Evolutionary conservation across 495 filamentous ascomycete genomes (phyloP).

Genomic region (Friedmanniomyces endolithicus): DNA sequence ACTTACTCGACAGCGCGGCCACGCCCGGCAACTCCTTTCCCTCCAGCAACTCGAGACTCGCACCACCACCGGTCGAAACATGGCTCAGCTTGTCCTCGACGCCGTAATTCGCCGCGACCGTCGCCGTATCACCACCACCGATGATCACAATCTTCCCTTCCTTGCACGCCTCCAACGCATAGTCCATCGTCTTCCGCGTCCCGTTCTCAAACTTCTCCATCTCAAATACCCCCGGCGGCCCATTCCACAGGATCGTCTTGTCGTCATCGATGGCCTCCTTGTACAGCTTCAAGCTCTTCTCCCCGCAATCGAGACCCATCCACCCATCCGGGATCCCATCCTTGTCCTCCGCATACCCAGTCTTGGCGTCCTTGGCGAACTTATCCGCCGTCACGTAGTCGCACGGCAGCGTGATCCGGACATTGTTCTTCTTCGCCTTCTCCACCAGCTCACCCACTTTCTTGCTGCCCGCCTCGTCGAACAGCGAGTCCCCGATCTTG

Average conservation of each 20-base stretch:
- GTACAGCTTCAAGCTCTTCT: constrained; percentile 74
- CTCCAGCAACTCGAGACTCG: constrained; percentile 89
- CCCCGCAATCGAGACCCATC: constrained; percentile 92
- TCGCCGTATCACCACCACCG: constrained; percentile 94
- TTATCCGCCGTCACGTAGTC: constrained; percentile 96
- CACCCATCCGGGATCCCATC: constrained; percentile 89
- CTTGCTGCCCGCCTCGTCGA: constrained; percentile 91
- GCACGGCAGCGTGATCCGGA: constrained; percentile 84
- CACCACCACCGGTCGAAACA: constrained; percentile 93
- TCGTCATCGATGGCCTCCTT: constrained; percentile 71
- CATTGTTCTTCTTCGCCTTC: constrained; percentile 92
- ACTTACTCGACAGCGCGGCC: constrained; percentile 84
- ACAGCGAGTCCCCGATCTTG: constrained; percentile 81
- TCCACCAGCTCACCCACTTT: constrained; percentile 75
- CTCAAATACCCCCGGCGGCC: constrained; percentile 90
- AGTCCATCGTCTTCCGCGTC: constrained; percentile 81
- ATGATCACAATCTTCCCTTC: constrained; percentile 90
- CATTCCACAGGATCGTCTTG: constrained; percentile 99
- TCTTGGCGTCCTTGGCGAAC: constrained; percentile 74
- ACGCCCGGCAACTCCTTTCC: constrained; percentile 96
- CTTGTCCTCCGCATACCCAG: constrained; percentile 70
- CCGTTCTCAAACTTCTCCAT: constrained; percentile 84
- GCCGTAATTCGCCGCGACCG: constrained; percentile 92
- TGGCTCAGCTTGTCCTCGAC: constrained; percentile 95
- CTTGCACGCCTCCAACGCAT: constrained; percentile 64